Percentiles rank a stretch among this genome's conserved stretches.
phyloP scores from a whole-genome alignment of 2,329 filamentous ascomycete genomes.

The Xylariales sp. region DNA sequence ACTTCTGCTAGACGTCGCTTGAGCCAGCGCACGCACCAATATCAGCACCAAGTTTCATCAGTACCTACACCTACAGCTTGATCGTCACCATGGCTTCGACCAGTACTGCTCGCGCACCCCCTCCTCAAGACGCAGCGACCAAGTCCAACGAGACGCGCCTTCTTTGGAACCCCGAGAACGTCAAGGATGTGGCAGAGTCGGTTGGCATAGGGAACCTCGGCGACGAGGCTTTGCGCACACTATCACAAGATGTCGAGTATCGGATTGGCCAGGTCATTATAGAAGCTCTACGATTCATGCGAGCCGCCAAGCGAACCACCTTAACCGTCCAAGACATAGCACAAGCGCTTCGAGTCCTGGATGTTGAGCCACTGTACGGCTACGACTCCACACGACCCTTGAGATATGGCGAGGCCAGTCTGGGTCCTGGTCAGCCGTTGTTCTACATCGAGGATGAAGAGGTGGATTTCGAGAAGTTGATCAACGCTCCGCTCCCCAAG shows the following conservation, averaged over 20 bases:
- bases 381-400: constrained; percentile 90
- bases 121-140: constrained; percentile 15
- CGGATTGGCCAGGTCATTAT: constrained; percentile 89
- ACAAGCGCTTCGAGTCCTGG: constrained; percentile 77
- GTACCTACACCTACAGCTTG: too few species aligned
- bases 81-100: constrained; percentile 22
- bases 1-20: too few species aligned
- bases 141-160: constrained; percentile 32
- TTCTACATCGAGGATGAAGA: constrained; percentile 99
- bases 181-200: constrained; percentile 92
- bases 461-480: constrained; percentile 97
- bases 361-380: constrained; percentile 92
- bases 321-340: constrained; percentile 86
- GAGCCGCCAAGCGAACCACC: constrained; percentile 78
- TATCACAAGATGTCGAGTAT: constrained; percentile 93
- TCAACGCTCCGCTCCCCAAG: constrained; percentile 92
- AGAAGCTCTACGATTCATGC: constrained; percentile 95
- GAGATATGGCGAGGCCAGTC: constrained; percentile 86
- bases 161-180: constrained; percentile 95
- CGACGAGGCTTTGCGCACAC: constrained; percentile 80
- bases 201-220: constrained; percentile 78
- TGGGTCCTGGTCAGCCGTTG: constrained; percentile 88
- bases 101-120: constrained; percentile 18
- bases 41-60: too few species aligned
- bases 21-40: too few species aligned